These are phyloP conservation scores for Sugiyamaella smithiae DNA, from an alignment of 805 yeast species.

Conservation along the genomic window DNA sequence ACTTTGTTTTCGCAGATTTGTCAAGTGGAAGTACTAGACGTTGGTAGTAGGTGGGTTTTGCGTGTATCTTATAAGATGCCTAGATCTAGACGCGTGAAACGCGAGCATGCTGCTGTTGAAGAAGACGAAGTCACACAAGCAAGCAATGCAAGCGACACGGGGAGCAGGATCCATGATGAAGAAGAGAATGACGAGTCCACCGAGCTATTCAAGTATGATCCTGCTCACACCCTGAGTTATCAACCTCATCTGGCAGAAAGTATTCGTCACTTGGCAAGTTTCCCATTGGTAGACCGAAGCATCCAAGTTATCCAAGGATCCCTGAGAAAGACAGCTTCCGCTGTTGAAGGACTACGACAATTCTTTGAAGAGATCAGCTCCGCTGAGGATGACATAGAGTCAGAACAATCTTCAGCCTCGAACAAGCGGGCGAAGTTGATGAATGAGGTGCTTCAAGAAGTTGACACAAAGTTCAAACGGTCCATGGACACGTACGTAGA, in stretches of 20 bases:
- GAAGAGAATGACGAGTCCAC: background rate
- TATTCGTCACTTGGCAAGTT: background rate
- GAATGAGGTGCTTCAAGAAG: background rate
- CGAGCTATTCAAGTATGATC: background rate
- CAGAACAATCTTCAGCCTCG: background rate
- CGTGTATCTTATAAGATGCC: no score
- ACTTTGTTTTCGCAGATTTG: no score
- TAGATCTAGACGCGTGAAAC: no score
- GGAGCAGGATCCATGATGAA: background rate
- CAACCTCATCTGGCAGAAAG: background rate
- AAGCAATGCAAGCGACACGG: background rate
- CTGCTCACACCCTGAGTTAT: background rate
- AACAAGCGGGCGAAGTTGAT: background rate
- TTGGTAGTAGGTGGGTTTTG: no score
- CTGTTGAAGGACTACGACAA: background rate
- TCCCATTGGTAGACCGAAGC: background rate
- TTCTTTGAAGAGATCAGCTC: background rate
- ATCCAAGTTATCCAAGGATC: background rate
- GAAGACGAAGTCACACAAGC: no score
- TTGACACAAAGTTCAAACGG: constrained; percentile 3
- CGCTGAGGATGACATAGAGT: background rate
- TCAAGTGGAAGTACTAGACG: no score
- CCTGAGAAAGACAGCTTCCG: background rate
- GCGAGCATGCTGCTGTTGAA: no score
- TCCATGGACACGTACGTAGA: constrained; percentile 2